Percentiles rank a stretch among this genome's conserved stretches.
Evolutionary conservation across 179 eudicot species (phyloP).

Genomic region (Spinacia oleracea): DNA sequence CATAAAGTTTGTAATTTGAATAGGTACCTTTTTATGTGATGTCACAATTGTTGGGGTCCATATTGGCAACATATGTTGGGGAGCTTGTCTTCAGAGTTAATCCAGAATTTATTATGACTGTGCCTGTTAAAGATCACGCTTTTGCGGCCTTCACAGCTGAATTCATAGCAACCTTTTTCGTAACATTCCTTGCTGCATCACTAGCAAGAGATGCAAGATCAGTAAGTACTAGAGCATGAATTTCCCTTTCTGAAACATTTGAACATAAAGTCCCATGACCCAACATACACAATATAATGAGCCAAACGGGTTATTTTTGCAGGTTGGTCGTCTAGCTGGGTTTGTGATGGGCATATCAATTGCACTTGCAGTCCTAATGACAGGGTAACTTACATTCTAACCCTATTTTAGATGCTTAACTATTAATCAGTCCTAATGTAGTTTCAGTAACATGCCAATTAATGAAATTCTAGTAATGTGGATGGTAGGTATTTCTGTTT

Average conservation of each 20-base stretch:
- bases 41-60: constrained; percentile 71
- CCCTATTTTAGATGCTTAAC: neutral
- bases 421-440: no score
- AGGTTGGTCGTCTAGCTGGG: constrained; percentile 64
- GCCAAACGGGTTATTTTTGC: constrained; percentile 19
- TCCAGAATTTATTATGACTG: constrained; percentile 56
- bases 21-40: constrained; percentile 76
- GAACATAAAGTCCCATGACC: neutral
- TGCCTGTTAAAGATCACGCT: constrained; percentile 45
- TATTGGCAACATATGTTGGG: constrained; percentile 61
- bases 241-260: neutral
- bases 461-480: no score
- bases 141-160: constrained; percentile 74
- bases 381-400: constrained; percentile 48
- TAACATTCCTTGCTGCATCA: constrained; percentile 67
- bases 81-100: constrained; percentile 54
- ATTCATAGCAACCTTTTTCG: constrained; percentile 65
- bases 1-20: constrained; percentile 1
- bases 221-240: constrained; percentile 45
- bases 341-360: constrained; percentile 70
- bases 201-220: constrained; percentile 54
- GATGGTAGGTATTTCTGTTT: neutral
- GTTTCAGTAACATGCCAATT: no score
- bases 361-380: constrained; percentile 76
- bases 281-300: neutral